Evolutionary conservation across 805 yeast genomes (phyloP).

Genomic region (Candida vaughaniae): DNA sequence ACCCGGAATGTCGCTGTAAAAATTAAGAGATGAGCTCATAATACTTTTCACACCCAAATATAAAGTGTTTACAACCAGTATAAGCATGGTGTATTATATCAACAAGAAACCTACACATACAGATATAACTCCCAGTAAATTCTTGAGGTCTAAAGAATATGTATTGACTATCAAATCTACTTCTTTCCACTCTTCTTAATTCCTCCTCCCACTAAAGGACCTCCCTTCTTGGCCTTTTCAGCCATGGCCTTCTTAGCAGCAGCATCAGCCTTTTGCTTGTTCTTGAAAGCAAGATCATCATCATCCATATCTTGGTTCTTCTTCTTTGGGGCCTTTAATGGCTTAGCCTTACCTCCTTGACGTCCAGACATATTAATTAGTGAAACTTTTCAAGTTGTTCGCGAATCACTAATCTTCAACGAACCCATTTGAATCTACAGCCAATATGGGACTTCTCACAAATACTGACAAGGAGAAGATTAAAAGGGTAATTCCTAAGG

Average conservation of each 20-base stretch:
- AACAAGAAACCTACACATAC: too few species aligned
- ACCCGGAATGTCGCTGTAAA: too few species aligned
- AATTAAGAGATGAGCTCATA: too few species aligned
- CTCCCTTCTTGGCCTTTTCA: constrained; percentile 82
- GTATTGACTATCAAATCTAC: too few species aligned
- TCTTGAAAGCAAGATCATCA: constrained; percentile 87
- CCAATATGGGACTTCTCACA: constrained; percentile 38
- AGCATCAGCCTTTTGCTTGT: constrained; percentile 92
- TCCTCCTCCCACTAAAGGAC: constrained; percentile 91
- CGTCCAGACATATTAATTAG: constrained; percentile 74
- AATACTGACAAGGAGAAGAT: constrained; percentile 80
- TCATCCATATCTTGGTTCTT: constrained; percentile 73
- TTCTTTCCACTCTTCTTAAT: constrained; percentile 77
- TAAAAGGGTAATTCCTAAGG: constrained; percentile 85
- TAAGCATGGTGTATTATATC: too few species aligned
- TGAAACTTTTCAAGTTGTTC: too few species aligned
- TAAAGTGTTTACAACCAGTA: too few species aligned
- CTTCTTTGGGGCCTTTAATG: constrained; percentile 84
- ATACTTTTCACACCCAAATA: too few species aligned
- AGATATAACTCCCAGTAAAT: too few species aligned
- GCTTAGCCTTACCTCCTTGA: constrained; percentile 97
- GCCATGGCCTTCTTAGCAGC: constrained; percentile 91
- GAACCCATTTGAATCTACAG: not conserved
- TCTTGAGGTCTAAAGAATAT: too few species aligned
- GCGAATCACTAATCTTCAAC: not conserved